Conservation (phyloP, 441 rosid genomes). For the Adansonia gregorii region DNA sequence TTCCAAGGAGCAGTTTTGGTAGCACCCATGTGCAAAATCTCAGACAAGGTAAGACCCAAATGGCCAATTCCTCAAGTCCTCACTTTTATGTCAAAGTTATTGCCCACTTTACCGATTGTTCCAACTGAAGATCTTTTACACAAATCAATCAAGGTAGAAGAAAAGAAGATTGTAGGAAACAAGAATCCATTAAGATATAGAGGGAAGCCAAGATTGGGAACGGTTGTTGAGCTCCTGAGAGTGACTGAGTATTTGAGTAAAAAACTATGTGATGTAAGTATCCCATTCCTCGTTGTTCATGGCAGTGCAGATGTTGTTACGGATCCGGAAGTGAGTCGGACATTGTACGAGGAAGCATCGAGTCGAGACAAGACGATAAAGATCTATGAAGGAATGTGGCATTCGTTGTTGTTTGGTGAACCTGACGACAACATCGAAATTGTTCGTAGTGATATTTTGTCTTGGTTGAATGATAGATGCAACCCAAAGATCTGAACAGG, state of each 20-base stretch:
- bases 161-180: conserved; percentile 55
- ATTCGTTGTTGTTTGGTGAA: conserved; percentile 80
- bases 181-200: conserved; percentile 69
- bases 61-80: conserved; percentile 77
- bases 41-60: conserved; percentile 69
- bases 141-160: conserved; percentile 66
- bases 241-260: conserved; percentile 60
- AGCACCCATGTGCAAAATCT: conserved; percentile 87
- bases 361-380: conserved; percentile 70
- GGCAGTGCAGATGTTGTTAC: conserved; percentile 87
- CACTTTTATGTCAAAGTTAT: conserved; percentile 52
- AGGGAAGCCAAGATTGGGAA: conserved; percentile 83
- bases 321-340: conserved; percentile 77
- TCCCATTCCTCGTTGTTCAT: conserved; percentile 76
- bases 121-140: conserved; percentile 66
- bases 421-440: conserved; percentile 61
- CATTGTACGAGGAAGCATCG: conserved; percentile 54
- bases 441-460: conserved; percentile 57
- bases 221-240: conserved; percentile 73
- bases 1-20: conserved; percentile 76
- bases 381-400: conserved; percentile 84
- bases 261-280: conserved; percentile 54
- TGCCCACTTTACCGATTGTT: conserved; percentile 75
- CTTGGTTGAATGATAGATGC: conserved; percentile 70
- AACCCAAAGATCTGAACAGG: conserved; percentile 15